Conservation (phyloP, 2,329 filamentous ascomycete species). For the Colletotrichum falcatum region DNA sequence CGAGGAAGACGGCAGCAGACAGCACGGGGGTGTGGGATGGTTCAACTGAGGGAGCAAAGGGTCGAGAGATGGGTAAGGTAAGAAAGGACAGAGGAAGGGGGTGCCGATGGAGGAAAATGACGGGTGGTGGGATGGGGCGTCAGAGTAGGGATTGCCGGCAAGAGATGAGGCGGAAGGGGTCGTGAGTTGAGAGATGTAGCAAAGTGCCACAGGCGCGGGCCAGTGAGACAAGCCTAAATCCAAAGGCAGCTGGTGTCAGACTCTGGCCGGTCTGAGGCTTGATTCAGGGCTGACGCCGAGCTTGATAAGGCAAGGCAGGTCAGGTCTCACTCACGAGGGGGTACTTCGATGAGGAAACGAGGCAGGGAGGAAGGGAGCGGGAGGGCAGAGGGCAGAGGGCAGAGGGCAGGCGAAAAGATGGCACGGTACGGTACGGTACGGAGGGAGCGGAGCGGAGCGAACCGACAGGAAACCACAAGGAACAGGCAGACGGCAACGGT, state of each 20-base stretch:
- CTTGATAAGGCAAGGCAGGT: slow-evolving; percentile 5
- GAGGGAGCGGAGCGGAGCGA: slow-evolving; percentile 11
- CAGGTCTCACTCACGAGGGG: slow-evolving; percentile 26
- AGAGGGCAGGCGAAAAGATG: slow-evolving; percentile 11
- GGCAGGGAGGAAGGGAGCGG: not conserved
- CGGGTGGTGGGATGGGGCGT: slow-evolving; percentile 29
- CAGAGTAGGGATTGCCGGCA: slow-evolving; percentile 12
- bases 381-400: slow-evolving; percentile 8
- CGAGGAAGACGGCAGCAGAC: slow-evolving; percentile 11
- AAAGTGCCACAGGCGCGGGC: slow-evolving; percentile 23
- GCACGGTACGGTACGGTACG: not conserved
- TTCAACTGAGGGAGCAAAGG: slow-evolving; percentile 8
- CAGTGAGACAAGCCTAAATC: slow-evolving; percentile 36
- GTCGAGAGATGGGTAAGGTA: slow-evolving; percentile 34
- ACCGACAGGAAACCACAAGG: slow-evolving; percentile 13
- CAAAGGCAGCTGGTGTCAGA: slow-evolving; percentile 18
- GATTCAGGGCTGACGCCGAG: slow-evolving; percentile 30
- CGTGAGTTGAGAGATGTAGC: not conserved
- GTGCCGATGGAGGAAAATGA: slow-evolving; percentile 15
- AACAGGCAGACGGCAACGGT: slow-evolving; percentile 3
- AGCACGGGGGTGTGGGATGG: slow-evolving; percentile 35
- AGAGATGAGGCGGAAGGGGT: slow-evolving; percentile 23
- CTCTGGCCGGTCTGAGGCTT: slow-evolving; percentile 21
- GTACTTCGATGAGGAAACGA: slow-evolving; percentile 13
- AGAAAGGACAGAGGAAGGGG: slow-evolving; percentile 17